Base-by-base conservation (phyloP, 2,329 filamentous ascomycete species). In the Penicillium sp. region DNA sequence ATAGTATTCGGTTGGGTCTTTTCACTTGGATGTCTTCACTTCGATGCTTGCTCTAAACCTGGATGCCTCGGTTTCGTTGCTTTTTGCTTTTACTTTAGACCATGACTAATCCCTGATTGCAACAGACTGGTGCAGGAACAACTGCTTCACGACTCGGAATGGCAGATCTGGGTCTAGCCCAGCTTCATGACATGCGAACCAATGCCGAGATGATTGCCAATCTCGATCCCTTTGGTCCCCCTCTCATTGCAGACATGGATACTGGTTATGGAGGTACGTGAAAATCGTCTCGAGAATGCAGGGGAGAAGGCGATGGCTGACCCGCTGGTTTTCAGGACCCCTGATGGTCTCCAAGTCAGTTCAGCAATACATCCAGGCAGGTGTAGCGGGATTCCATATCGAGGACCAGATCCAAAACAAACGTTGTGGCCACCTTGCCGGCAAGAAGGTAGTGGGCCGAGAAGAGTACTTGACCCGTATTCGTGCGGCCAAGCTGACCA, bases 181-280 rank as follows among this genome's bases (percentile, higher is more conserved):
- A 85, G 0, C 78, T 87, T 35, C 82, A 84, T 68, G 87, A 89
- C 73, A 89, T 90, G 86, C 78, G 80, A 38, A 76, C 78, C 48
- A 85, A 89, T 70, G 87, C 86, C n/a, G 79, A 81, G 55, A 89
- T 89, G 85, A 86, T 90, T 59, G 85, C 87, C 58, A 82, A 81
- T 45, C 78, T 89, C 33, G 80, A 87, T 64, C 81, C 83, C 0
- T 73, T 70, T 26, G 71, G 73, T 0, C 76, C 83, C 0, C 87
- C 87, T 0, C 71, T 90, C 22, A 88, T 89, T 65, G 86, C 82
- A 14, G 83, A 85, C 57, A 81, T 82, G 70, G 83, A 85, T 65
- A 84, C 81, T 0, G 83, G 83, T 3, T 84, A 84, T 61, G 82
- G 82, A 60, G 80, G 79, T 73, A 67, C 37, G 67, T 16, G 8